These are phyloP conservation scores for Asterochloris erici DNA, from an alignment of 139 green algal genomes.

Conservation along the genomic window DNA sequence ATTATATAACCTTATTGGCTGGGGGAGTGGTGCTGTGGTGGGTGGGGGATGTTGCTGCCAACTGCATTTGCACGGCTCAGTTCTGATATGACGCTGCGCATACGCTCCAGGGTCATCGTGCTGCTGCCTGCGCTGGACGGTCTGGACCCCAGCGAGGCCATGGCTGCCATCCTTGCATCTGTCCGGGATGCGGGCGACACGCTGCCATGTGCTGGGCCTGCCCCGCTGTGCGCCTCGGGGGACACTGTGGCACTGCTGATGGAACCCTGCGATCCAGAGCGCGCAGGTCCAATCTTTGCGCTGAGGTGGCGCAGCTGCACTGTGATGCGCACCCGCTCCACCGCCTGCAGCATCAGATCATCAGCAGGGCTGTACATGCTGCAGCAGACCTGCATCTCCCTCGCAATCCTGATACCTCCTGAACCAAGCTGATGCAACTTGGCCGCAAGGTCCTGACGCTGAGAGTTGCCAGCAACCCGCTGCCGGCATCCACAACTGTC, in stretches of 20 bases:
- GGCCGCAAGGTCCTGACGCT: too few species aligned
- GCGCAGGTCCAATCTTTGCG: not conserved
- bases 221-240: not conserved
- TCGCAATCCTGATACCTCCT: too few species aligned
- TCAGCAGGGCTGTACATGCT: not conserved
- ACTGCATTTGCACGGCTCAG: not conserved
- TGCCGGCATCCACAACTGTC: too few species aligned
- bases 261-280: not conserved
- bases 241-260: not conserved
- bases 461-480: too few species aligned
- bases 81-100: constrained; percentile 9
- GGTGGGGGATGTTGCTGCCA: not conserved
- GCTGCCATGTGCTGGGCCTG: not conserved
- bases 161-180: too few species aligned
- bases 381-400: too few species aligned
- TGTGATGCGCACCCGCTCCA: constrained; percentile 51
- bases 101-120: not conserved
- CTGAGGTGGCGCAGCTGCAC: constrained; percentile 40
- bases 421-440: too few species aligned
- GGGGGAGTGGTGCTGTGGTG: too few species aligned
- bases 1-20: too few species aligned
- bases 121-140: too few species aligned
- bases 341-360: constrained; percentile 20
- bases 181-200: too few species aligned
- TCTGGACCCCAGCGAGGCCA: too few species aligned